Base-by-base conservation (phyloP, 2,329 filamentous ascomycete species). In the Fusarium beomiforme region DNA sequence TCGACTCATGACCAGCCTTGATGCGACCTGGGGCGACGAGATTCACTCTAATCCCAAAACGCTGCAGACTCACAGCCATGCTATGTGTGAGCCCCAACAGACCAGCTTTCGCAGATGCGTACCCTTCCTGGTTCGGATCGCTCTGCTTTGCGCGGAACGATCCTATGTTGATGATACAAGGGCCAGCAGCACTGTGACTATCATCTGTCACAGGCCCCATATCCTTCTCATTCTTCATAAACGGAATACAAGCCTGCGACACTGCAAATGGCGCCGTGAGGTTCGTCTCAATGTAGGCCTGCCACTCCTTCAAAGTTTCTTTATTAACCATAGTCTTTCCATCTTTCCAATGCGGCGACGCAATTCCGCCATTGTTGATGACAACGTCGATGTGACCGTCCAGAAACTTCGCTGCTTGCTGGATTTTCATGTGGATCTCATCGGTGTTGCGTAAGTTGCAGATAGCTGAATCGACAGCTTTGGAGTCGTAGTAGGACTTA, bases 311-410 rank as follows among this genome's bases (percentile, higher is more conserved):
- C 6, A 67, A 19, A 2, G 62, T 67, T 1, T 67, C 47, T 14
- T 26, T 17, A 6, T 67, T 62, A 14, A 67, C n/a, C 41, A 67
- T 54, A 2, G 55, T 67, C 46, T 67, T 54, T 1, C 47, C 62
- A 12, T 61, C 55, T 7, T 61, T 67, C 64, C 64, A 67, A 2
- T 67, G 64, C 7, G 64, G 64, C 11, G 54, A 17, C 2, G 64
- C 54, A 7, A 67, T 67, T 8, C 64, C 64, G 4, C 64, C 64
- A 16, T 67, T 67, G 16, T 67, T 67, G 13, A 67, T 54, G 12
- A 67, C 7, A 16, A 67, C 54, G 2, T 67, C 61, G 1, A 67
- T 61, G 11, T 33, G 57, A 0, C 64, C 64, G 0, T 29, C 64
- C 0, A 67, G 24, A 19, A 67, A 67, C 9, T 67, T 26, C 1